Evolutionary conservation across 164 flowering plant genomes (phyloP).

Genomic region (Macadamia tetraphylla): DNA sequence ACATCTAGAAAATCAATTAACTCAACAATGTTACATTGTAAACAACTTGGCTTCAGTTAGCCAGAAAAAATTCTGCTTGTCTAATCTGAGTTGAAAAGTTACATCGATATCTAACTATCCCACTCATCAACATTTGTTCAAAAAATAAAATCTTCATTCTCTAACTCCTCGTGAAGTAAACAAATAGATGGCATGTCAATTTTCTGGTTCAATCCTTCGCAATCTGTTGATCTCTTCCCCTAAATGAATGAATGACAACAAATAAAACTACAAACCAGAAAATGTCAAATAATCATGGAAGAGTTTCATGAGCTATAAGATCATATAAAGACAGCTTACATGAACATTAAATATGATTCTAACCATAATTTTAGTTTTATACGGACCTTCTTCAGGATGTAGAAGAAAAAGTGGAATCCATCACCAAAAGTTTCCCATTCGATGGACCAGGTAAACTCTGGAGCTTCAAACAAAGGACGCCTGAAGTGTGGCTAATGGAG

Average conservation of each 20-base stretch:
- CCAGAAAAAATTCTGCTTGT: too few relatives aligned
- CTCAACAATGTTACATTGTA: too few relatives aligned
- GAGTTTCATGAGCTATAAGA: background rate
- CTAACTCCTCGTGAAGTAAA: slow-evolving; percentile 72
- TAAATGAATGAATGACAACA: slow-evolving; percentile 20
- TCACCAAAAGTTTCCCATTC: slow-evolving; percentile 87
- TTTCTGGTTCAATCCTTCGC: slow-evolving; percentile 15
- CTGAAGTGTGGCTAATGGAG: slow-evolving; percentile 83
- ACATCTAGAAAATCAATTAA: too few relatives aligned
- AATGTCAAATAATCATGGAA: background rate
- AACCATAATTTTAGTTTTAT: too few relatives aligned
- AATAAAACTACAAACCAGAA: background rate
- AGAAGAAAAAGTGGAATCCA: slow-evolving; percentile 87
- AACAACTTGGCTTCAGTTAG: too few relatives aligned
- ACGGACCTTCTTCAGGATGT: slow-evolving; percentile 65
- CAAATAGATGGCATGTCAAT: slow-evolving; percentile 29
- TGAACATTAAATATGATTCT: too few relatives aligned
- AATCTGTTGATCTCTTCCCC: slow-evolving; percentile 46
- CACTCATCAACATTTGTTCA: slow-evolving; percentile 54
- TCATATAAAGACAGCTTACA: background rate
- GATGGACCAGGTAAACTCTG: slow-evolving; percentile 76
- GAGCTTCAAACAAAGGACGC: slow-evolving; percentile 65
- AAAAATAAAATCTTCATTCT: slow-evolving; percentile 70
- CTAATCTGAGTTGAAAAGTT: background rate
- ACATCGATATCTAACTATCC: slow-evolving; percentile 8